A percentile compares a stretch with the other conserved stretches of the same genome.
phyloP scores from a whole-genome alignment of 2,329 filamentous ascomycete species.

The Colletotrichum paranaense region DNA sequence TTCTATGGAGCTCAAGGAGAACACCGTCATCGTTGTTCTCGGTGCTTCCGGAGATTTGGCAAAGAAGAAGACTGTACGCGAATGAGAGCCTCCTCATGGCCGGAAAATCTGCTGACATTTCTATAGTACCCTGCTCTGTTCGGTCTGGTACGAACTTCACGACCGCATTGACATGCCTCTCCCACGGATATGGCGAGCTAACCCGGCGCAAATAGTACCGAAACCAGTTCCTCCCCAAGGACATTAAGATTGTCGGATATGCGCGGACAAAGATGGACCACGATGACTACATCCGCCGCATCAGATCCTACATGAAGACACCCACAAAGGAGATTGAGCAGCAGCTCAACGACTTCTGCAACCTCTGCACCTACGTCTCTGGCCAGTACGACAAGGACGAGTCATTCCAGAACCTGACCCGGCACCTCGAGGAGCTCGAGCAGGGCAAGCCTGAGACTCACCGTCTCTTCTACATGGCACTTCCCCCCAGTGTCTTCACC shows the following conservation, averaged over 20 bases:
- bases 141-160: slow-evolving; percentile 80
- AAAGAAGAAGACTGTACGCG: slow-evolving; percentile 96
- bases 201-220: slow-evolving; percentile 74
- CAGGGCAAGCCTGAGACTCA: slow-evolving; percentile 84
- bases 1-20: slow-evolving; percentile 95
- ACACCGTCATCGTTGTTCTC: slow-evolving; percentile 96
- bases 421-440: slow-evolving; percentile 89
- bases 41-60: slow-evolving; percentile 97
- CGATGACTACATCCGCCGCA: slow-evolving; percentile 91
- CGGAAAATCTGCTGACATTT: slow-evolving; percentile 42
- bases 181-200: slow-evolving; percentile 11
- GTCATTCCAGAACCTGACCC: slow-evolving; percentile 86
- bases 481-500: slow-evolving; percentile 97
- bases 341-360: slow-evolving; percentile 90
- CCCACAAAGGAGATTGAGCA: slow-evolving; percentile 97
- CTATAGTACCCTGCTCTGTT: slow-evolving; percentile 93
- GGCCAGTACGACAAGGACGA: slow-evolving; percentile 98
- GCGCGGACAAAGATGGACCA: slow-evolving; percentile 99
- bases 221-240: slow-evolving; percentile 98
- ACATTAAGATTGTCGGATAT: slow-evolving; percentile 98
- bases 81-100: background rate
- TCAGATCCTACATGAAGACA: slow-evolving; percentile 98
- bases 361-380: slow-evolving; percentile 91
- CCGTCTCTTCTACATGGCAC: slow-evolving; percentile 98
- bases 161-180: background rate